Evolutionary conservation across 768 basidiomycete genomes (phyloP).

Genomic region (Boletus eberwhitei): DNA sequence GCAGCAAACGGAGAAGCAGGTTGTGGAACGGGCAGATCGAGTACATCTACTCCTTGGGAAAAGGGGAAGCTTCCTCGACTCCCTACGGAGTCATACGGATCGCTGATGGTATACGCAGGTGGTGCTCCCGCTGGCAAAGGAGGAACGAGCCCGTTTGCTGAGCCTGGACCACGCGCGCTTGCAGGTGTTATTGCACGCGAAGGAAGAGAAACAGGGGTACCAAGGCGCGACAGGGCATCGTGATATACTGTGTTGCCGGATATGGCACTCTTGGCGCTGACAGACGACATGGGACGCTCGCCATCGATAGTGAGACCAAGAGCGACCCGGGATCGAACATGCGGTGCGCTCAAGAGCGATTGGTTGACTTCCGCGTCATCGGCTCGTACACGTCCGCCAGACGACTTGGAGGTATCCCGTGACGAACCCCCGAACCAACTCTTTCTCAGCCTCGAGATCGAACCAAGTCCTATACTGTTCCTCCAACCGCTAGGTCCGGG

Average conservation of each 20-base stretch:
- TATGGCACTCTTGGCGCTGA: slow-evolving; percentile 51
- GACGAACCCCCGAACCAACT: slow-evolving; percentile 56
- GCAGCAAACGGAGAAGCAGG: slow-evolving; percentile 51
- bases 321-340: slow-evolving; percentile 28
- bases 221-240: slow-evolving; percentile 51
- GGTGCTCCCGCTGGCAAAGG: slow-evolving; percentile 26
- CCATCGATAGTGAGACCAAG: slow-evolving; percentile 40
- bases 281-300: slow-evolving; percentile 53
- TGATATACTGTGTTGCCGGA: slow-evolving; percentile 60
- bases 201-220: slow-evolving; percentile 40
- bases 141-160: slow-evolving; percentile 6
- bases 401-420: slow-evolving; percentile 29
- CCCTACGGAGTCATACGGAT: slow-evolving; percentile 29
- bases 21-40: slow-evolving; percentile 57
- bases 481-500: slow-evolving; percentile 34
- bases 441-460: slow-evolving; percentile 46
- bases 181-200: slow-evolving; percentile 48
- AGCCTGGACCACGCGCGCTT: slow-evolving; percentile 20
- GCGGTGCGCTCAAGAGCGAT: slow-evolving; percentile 31
- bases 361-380: slow-evolving; percentile 51
- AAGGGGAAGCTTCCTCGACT: slow-evolving; percentile 24
- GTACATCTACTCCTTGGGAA: slow-evolving; percentile 40
- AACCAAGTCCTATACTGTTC: slow-evolving; percentile 43
- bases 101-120: slow-evolving; percentile 29
- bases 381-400: slow-evolving; percentile 18